Evolutionary conservation across 1,284 basidiomycete genomes (phyloP), one percentile per base, ranked within the genome.

Genomic region (Malassezia globosa): DNA sequence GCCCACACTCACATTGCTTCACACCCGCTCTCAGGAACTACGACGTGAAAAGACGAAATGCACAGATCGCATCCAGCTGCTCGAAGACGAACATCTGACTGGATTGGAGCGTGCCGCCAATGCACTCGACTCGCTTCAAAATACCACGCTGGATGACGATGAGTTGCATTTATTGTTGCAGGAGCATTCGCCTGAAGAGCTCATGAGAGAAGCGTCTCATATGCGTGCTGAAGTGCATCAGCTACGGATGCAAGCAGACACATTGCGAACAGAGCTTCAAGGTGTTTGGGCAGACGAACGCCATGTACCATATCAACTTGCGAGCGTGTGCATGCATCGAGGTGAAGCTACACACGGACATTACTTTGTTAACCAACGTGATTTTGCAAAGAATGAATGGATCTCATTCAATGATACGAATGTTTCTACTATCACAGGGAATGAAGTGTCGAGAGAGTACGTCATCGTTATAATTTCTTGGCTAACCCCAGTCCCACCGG

Each of bases 301-400:
- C 6, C 74, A 79, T 23, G 81, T 80, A 21, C 82, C 83, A 43
- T 97, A 96, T 69, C 86, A 92, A 64, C 78, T 97, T 34, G 88
- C 87, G 0, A 86, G 87, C 11, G 90, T 96, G 11, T 97, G 96
- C 74, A 86, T 96, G 62, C 92, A 97, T 73, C 83, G 92, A 13
- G 48, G 68, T 24, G 66, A 71, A 33, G 68, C 68, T 14, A 58
- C 59, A 14, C 66, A 69, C 46, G 68, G 68, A 7, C 68, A 71
- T 49, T 69, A 69, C 51, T 71, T 66, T 43, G 25, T 71, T 10
- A 59, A 67, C 41, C 56, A 66, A 50, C 54, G 66, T 21, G 36
- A 35, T 7, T 46, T 39, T 1, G 31, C 47, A 2, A 21, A 27
- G n/a, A 36, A 39, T 25, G 52, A 41, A 25, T 71, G 68, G 68